Evolutionary conservation across 1,284 basidiomycete species (phyloP), one percentile per base, ranked within the genome.

Genomic region (Papiliotrema nemorosa): DNA sequence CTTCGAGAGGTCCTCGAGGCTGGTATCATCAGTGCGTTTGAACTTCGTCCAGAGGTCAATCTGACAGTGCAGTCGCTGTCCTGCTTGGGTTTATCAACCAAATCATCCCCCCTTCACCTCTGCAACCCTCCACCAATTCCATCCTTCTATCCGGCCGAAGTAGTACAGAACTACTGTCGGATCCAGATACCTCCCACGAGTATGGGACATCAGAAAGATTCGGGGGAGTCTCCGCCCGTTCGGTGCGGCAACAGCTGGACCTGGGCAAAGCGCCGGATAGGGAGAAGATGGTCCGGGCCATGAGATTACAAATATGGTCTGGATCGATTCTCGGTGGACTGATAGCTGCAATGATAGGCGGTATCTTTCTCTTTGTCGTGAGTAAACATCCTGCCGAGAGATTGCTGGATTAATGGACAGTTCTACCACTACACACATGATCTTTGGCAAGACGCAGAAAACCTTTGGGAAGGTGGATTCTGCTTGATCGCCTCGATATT

Each of bases 1-100:
- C 88, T 92, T 62, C 82, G 90, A 58, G 90, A 94, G 79, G 85
- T 87, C 2, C 80, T 94, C 58, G 90, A 94, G 77, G 87, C 88
- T 7, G 84, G 83, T 46, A 86, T 93, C 76, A 89, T 93, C 78
- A 77, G 92, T 74, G 37, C 40, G 67, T 60, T 16, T 5, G 12
- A 6, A 27, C 25, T 24, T 33, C n/a, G 31, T 29, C 22, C 5
- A 10, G 33, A 25, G 5, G 22, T 24, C 18, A 2, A 88, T 93
- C 79, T 76, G 92, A 74, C 34, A 44, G 65, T 13, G 9, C 25
- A 70, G 67, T 70, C 50, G 88, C 88, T 9, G 87, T 91, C 55
- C 81, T 94, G 46, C 83, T 92, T 36, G 84, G 87, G 58, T 83
- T 93, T 58, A 84, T 88, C 43, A 82, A 90, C 63, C 88, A 90